These are phyloP conservation scores for Lumnitzera littorea DNA, from an alignment of 345 rosid species.

Conservation along the genomic window DNA sequence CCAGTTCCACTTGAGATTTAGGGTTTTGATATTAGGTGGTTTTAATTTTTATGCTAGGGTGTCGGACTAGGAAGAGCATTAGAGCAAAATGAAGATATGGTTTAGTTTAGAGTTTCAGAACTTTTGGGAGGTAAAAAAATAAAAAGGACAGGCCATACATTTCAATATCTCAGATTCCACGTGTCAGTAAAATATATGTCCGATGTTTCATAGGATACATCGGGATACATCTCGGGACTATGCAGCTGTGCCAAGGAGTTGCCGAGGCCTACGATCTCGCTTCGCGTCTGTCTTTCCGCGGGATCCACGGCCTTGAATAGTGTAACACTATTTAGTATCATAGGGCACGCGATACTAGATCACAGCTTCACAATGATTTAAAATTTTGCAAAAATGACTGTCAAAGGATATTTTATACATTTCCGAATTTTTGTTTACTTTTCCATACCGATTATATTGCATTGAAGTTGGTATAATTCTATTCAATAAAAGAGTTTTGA, in stretches of 20 bases:
- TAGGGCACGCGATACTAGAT: constrained; percentile 8
- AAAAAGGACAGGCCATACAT: constrained; percentile 2
- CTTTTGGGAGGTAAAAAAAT: too few relatives aligned
- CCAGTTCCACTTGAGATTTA: too few relatives aligned
- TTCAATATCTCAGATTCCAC: constrained; percentile 19
- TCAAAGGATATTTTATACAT: too few relatives aligned
- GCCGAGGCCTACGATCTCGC: constrained; percentile 32
- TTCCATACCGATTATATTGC: too few relatives aligned
- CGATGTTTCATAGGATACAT: constrained; percentile 2
- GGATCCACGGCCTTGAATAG: constrained; percentile 40
- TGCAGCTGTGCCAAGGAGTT: constrained; percentile 8
- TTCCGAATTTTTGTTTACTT: too few relatives aligned
- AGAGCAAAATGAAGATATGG: too few relatives aligned
- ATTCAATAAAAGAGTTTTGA: too few relatives aligned
- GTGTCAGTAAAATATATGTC: constrained; percentile 15
- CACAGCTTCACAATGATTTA: background rate
- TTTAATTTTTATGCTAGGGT: too few relatives aligned
- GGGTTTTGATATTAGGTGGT: too few relatives aligned
- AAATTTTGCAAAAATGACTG: background rate
- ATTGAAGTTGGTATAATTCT: too few relatives aligned
- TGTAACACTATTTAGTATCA: constrained; percentile 12
- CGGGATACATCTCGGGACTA: constrained; percentile 14
- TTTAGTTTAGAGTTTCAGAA: too few relatives aligned
- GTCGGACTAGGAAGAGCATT: too few relatives aligned
- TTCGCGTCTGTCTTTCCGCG: constrained; percentile 19